phyloP scores from a whole-genome alignment of 306 rosid genomes.

The Morella rubra region DNA sequence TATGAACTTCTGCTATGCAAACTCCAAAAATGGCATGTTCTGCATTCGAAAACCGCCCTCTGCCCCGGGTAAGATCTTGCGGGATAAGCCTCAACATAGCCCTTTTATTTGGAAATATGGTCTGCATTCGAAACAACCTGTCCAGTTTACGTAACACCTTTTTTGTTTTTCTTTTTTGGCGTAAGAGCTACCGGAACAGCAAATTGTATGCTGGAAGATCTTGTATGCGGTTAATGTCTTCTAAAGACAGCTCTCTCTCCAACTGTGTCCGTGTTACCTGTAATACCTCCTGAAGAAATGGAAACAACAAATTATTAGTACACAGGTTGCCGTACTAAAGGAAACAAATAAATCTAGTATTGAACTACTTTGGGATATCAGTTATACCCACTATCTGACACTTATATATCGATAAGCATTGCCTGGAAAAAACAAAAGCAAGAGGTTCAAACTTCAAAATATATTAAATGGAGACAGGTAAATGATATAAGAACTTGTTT shows the following conservation, averaged over 20 bases:
- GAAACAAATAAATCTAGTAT: background rate
- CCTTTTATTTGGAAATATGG: background rate
- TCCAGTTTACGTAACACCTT: background rate
- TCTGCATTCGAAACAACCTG: background rate
- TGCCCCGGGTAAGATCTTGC: background rate
- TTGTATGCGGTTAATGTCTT: slow-evolving; percentile 68
- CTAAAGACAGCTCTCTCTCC: slow-evolving; percentile 87
- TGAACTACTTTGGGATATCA: background rate
- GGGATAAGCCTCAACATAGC: background rate
- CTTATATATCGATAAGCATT: background rate
- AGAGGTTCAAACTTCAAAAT: no score
- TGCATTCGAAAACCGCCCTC: background rate
- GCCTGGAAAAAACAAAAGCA: background rate
- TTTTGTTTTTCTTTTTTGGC: slow-evolving; percentile 13
- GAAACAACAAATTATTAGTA: slow-evolving; percentile 20
- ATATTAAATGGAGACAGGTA: no score
- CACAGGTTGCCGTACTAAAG: background rate
- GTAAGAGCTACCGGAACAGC: slow-evolving; percentile 49
- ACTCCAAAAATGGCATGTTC: background rate
- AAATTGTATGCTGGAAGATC: slow-evolving; percentile 89
- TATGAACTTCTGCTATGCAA: background rate
- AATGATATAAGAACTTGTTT: background rate
- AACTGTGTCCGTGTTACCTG: slow-evolving; percentile 72
- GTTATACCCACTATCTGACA: background rate
- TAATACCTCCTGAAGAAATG: slow-evolving; percentile 72